phyloP scores from a whole-genome alignment of 768 basidiomycete genomes.

The Russula brevipes region DNA sequence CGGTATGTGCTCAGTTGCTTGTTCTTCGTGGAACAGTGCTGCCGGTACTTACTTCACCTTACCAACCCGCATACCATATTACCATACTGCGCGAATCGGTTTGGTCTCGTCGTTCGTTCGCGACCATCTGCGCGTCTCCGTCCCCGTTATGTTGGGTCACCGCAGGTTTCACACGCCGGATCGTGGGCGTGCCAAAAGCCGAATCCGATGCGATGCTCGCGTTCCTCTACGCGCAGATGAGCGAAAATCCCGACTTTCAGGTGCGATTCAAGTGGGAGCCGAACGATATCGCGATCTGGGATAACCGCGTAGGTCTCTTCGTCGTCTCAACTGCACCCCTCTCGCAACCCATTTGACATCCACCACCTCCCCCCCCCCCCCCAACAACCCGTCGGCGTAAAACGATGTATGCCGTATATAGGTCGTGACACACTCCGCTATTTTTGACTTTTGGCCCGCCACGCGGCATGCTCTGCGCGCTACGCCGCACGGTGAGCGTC shows the following conservation, averaged over 20 bases:
- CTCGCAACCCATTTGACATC: not conserved
- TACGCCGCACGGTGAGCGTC: constrained; percentile 77
- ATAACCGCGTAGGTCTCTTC: constrained; percentile 57
- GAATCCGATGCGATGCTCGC: constrained; percentile 71
- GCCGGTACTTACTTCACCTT: too few relatives aligned
- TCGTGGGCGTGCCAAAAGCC: constrained; percentile 72
- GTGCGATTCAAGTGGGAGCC: constrained; percentile 74
- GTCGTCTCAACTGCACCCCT: not conserved
- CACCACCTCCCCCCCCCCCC: not conserved
- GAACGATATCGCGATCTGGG: constrained; percentile 81
- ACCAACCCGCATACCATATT: too few relatives aligned
- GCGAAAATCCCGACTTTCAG: constrained; percentile 66
- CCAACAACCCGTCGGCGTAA: not conserved
- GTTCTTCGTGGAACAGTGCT: too few relatives aligned
- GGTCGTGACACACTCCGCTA: constrained; percentile 74
- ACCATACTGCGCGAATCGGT: too few relatives aligned
- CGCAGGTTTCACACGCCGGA: constrained; percentile 71
- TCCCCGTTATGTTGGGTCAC: too few relatives aligned
- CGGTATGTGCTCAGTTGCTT: constrained; percentile 35
- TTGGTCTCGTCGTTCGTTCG: too few relatives aligned
- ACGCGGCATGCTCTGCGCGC: constrained; percentile 74
- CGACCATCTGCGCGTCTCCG: too few relatives aligned
- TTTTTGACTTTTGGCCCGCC: constrained; percentile 77
- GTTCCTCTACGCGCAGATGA: constrained; percentile 68
- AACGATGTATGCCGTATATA: constrained; percentile 27